These are phyloP conservation scores for Gardenia jasminoides DNA, from an alignment of 257 asterid genomes.

Conservation along the genomic window DNA sequence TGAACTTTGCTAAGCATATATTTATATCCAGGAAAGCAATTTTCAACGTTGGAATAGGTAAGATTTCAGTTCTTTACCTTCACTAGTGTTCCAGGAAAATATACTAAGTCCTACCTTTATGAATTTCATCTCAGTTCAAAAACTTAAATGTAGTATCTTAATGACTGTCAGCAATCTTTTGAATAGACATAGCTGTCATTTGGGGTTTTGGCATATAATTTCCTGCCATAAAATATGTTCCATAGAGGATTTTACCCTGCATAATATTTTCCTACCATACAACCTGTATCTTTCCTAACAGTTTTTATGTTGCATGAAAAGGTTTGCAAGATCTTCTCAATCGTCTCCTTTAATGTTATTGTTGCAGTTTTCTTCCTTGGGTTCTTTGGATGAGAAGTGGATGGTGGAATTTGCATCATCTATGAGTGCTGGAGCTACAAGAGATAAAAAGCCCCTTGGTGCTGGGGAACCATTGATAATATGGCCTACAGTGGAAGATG, in stretches of 20 bases:
- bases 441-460: constrained; percentile 78
- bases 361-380: constrained; percentile 87
- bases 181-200: background rate
- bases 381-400: constrained; percentile 98
- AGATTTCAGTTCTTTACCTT: too few species aligned
- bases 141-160: background rate
- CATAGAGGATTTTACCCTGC: background rate
- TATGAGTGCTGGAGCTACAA: constrained; percentile 77
- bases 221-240: background rate
- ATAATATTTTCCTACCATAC: background rate
- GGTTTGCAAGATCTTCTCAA: background rate
- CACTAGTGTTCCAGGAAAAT: background rate
- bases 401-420: constrained; percentile 82
- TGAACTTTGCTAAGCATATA: background rate
- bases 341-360: constrained; percentile 19
- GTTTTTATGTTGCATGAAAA: background rate
- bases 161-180: background rate
- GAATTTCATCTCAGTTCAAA: background rate
- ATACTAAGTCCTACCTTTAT: background rate
- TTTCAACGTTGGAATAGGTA: background rate
- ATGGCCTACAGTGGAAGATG: constrained; percentile 95
- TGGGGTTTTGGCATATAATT: background rate
- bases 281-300: too few species aligned
- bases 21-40: background rate
- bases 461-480: constrained; percentile 71